A percentile compares a stretch with the other conserved stretches of the same genome.
Conservation (phyloP, 345 rosid genomes). For the Erucastrum elatum region DNA sequence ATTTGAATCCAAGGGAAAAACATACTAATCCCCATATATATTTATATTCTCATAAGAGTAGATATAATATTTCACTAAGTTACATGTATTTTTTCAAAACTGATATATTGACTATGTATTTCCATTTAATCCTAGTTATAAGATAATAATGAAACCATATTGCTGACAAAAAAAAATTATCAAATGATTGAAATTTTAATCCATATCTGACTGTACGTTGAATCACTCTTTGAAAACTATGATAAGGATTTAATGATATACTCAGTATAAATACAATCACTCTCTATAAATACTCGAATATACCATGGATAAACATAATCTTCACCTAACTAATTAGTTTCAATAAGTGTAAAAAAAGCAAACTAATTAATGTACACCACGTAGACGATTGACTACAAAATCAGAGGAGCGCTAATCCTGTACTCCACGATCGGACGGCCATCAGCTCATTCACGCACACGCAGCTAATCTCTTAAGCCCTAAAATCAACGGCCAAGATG, state of each 20-base stretch:
- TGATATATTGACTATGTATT: not conserved
- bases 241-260: not conserved
- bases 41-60: too few species aligned
- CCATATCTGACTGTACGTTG: not conserved
- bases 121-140: not conserved
- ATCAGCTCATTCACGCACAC: not conserved
- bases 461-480: constrained; percentile 7
- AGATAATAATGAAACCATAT: not conserved
- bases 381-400: constrained; percentile 6
- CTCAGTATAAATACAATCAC: not conserved
- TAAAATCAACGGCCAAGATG: constrained; percentile 21
- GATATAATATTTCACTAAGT: too few species aligned
- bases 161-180: not conserved
- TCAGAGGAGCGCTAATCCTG: not conserved
- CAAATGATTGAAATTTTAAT: not conserved
- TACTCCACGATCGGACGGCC: constrained; percentile 23
- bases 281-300: constrained; percentile 8
- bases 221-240: not conserved
- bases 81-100: not conserved
- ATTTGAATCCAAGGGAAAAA: too few species aligned
- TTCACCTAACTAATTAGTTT: not conserved
- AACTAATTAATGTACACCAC: constrained; percentile 1
- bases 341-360: not conserved
- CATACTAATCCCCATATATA: too few species aligned
- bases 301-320: constrained; percentile 2